These are phyloP conservation scores for Ascochyta fabae DNA, from an alignment of 2,329 filamentous ascomycete species.

Conservation along the genomic window DNA sequence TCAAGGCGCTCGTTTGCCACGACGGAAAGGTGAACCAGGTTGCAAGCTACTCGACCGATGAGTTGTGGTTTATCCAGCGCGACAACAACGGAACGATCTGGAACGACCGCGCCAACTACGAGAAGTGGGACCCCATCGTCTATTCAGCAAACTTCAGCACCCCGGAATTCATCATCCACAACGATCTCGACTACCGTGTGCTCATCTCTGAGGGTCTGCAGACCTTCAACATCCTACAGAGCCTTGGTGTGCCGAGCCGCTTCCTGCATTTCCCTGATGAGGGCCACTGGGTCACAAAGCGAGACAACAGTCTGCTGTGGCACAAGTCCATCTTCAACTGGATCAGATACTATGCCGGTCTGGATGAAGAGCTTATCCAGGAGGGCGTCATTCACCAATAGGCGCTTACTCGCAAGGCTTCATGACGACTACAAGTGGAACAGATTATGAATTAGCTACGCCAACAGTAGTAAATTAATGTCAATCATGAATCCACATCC, in stretches of 20 bases:
- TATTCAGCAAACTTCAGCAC: conserved; percentile 76
- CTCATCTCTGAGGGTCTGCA: conserved; percentile 82
- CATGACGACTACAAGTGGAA: neutral
- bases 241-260: conserved; percentile 74
- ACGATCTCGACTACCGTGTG: conserved; percentile 85
- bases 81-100: conserved; percentile 51
- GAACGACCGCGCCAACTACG: conserved; percentile 57
- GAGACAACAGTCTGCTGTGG: conserved; percentile 90
- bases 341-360: conserved; percentile 42
- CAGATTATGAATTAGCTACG: neutral
- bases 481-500: neutral
- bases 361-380: conserved; percentile 39
- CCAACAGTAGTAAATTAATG: neutral
- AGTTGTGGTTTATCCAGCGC: conserved; percentile 60
- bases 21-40: conserved; percentile 77
- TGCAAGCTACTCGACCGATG: conserved; percentile 57
- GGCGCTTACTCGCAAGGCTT: neutral
- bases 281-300: conserved; percentile 83
- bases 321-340: conserved; percentile 61
- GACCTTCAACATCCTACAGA: conserved; percentile 85
- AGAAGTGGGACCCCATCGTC: conserved; percentile 63
- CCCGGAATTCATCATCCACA: conserved; percentile 88
- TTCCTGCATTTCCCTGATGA: conserved; percentile 83
- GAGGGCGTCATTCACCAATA: conserved; percentile 44
- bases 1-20: conserved; percentile 87